These are phyloP conservation scores for Rhizopus microsporus DNA, from an alignment of 371 early-diverging fungal species.

Conservation along the genomic window DNA sequence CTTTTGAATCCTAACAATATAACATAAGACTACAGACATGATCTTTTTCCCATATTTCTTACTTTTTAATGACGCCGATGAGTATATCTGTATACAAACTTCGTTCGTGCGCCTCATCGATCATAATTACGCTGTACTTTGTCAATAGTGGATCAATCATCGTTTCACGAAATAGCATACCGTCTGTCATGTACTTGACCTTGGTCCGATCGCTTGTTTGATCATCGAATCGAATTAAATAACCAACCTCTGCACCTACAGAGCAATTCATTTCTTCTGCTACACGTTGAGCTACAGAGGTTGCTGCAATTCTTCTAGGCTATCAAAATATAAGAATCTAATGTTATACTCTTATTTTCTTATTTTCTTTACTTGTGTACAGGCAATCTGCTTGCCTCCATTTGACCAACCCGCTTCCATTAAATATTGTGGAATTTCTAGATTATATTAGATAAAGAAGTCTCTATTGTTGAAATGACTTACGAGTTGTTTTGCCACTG, in stretches of 20 bases:
- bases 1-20: constrained; percentile 51
- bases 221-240: constrained; percentile 78
- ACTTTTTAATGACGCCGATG: constrained; percentile 78
- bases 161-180: constrained; percentile 83
- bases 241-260: constrained; percentile 69
- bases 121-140: constrained; percentile 82
- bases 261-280: constrained; percentile 86
- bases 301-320: constrained; percentile 97
- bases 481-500: constrained; percentile 82
- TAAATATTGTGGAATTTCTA: constrained; percentile 82
- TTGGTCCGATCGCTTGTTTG: constrained; percentile 61
- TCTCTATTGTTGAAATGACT: constrained; percentile 12
- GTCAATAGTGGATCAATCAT: constrained; percentile 73
- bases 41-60: constrained; percentile 16
- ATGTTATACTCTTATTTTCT: background rate
- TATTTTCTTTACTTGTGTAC: constrained; percentile 63
- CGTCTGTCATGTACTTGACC: constrained; percentile 92
- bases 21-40: background rate
- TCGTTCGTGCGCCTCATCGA: constrained; percentile 95
- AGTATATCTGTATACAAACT: constrained; percentile 86
- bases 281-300: constrained; percentile 95
- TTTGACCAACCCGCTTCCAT: constrained; percentile 70
- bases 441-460: background rate
- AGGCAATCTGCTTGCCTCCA: constrained; percentile 67
- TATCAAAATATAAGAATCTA: constrained; percentile 21